phyloP scores from a whole-genome alignment of 148 eudicot species.

The Persicaria maculosa region DNA sequence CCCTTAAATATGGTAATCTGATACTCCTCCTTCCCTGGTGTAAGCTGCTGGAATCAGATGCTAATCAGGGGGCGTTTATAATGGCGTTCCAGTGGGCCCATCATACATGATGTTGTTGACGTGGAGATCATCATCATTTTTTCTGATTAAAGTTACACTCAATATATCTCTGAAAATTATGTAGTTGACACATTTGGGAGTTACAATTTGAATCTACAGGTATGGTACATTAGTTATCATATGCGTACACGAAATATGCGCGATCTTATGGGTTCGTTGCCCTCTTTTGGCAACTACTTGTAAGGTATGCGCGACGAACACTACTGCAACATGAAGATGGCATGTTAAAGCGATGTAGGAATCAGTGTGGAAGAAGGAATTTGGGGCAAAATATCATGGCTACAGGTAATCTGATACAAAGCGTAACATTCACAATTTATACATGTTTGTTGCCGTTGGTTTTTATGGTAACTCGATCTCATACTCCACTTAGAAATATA shows the following conservation, averaged over 20 bases:
- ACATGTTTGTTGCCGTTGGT: conserved; percentile 6
- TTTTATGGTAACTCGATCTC: background rate
- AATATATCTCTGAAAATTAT: background rate
- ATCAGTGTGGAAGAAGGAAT: background rate
- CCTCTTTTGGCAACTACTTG: background rate
- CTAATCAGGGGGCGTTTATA: background rate
- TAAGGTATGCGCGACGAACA: background rate
- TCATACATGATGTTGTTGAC: background rate
- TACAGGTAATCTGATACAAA: background rate
- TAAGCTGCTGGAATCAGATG: background rate
- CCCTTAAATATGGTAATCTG: background rate
- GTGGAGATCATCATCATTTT: background rate
- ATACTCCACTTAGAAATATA: background rate
- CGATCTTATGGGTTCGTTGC: background rate
- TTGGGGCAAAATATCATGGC: background rate
- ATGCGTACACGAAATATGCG: background rate
- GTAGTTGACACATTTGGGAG: background rate
- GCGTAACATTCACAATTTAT: conserved; percentile 4
- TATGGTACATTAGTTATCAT: no score
- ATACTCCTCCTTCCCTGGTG: no score
- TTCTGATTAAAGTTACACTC: background rate
- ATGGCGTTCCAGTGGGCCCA: background rate
- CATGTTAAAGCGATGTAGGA: background rate
- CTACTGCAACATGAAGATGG: background rate
- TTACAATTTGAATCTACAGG: background rate